A percentile compares a stretch with the other conserved stretches of the same genome.
Conservation (phyloP, 1,139 yeast species). For the Blastobotrys aristatus region DNA sequence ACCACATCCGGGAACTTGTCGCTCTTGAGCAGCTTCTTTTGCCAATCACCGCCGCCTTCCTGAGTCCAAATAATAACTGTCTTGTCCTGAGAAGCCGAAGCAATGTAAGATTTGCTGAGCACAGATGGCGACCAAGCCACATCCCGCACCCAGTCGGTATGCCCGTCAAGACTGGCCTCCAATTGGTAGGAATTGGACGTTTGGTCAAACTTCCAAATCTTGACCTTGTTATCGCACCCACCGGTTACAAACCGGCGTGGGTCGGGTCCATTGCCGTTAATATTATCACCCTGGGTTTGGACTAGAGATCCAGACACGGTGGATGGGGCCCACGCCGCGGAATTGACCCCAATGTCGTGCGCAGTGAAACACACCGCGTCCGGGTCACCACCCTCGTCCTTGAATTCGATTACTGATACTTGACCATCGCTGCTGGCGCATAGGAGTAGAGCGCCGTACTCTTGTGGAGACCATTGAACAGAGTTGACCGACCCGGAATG, state of each 20-base stretch:
- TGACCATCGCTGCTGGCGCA: constrained; percentile 93
- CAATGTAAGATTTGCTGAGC: constrained; percentile 80
- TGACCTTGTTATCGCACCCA: constrained; percentile 91
- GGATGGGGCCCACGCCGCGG: constrained; percentile 96
- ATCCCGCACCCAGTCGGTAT: constrained; percentile 97
- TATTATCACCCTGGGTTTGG: constrained; percentile 18
- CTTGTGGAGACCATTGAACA: constrained; percentile 97
- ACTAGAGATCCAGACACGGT: constrained; percentile 36
- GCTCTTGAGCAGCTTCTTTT: constrained; percentile 57
- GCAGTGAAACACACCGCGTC: constrained; percentile 64
- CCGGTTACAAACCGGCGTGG: constrained; percentile 75
- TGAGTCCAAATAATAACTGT: constrained; percentile 93
- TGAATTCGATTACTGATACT: constrained; percentile 85
- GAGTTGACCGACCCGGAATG: constrained; percentile 95
- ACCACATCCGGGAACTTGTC: constrained; percentile 94
- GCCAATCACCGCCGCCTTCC: constrained; percentile 69
- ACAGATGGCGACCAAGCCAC: constrained; percentile 97
- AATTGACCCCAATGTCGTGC: constrained; percentile 88
- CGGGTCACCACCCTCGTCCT: constrained; percentile 75
- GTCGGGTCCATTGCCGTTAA: constrained; percentile 16
- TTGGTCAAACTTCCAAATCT: constrained; percentile 76
- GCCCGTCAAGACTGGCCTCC: constrained; percentile 81
- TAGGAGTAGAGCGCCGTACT: constrained; percentile 84
- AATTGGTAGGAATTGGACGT: constrained; percentile 54
- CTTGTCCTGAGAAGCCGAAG: constrained; percentile 97